phyloP scores from a whole-genome alignment of 2,329 filamentous ascomycete species.

The Davidsoniella virescens region DNA sequence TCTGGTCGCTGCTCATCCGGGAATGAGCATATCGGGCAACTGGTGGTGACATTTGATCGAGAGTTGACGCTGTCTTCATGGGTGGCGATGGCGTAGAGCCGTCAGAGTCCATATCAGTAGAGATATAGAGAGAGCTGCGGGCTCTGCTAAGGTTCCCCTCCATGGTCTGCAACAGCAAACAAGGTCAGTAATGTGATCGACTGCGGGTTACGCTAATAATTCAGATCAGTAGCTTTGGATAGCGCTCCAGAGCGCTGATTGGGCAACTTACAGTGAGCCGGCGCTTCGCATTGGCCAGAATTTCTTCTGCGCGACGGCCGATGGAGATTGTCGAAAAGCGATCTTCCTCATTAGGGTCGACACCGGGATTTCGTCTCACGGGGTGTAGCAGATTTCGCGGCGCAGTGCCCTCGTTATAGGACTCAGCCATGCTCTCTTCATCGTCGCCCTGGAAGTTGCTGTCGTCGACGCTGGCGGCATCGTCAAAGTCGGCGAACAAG shows the following conservation, averaged over 20 bases:
- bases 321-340: constrained; percentile 57
- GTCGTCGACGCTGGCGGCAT: constrained; percentile 44
- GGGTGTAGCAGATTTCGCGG: constrained; percentile 17
- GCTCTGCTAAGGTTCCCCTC: constrained; percentile 77
- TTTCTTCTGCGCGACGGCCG: constrained; percentile 72
- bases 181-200: constrained; percentile 1
- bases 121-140: constrained; percentile 46
- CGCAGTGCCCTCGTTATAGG: constrained; percentile 32
- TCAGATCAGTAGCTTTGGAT: neutral
- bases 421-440: constrained; percentile 47
- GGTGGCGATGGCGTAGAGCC: constrained; percentile 37
- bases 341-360: constrained; percentile 31
- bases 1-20: constrained; percentile 45
- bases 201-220: neutral
- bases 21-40: constrained; percentile 28
- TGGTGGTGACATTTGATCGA: constrained; percentile 15
- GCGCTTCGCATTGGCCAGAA: constrained; percentile 82
- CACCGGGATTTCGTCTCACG: constrained; percentile 15
- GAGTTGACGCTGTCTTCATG: constrained; percentile 22
- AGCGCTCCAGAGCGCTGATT: no score
- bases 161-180: constrained; percentile 50
- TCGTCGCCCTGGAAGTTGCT: constrained; percentile 52
- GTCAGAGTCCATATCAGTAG: constrained; percentile 25
- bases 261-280: constrained; percentile 55
- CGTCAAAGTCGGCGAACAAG: constrained; percentile 46